Evolutionary conservation across 116 monocot species (phyloP), one percentile per base, ranked within the genome.

Genomic region (Papilionanthe hybrid): DNA sequence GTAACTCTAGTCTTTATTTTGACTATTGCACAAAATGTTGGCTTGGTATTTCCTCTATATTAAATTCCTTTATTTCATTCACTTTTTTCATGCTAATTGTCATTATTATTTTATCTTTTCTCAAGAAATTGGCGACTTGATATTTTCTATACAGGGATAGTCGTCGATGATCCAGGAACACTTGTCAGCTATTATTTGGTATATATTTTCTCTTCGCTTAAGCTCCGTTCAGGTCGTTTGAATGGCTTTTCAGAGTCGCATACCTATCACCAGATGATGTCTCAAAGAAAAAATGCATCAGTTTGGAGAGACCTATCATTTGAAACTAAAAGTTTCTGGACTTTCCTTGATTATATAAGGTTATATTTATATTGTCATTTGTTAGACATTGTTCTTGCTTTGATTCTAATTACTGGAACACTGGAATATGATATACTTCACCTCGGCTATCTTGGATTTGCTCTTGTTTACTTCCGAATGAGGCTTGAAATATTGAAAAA

Each of bases 321-420:
- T 86, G 98, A 98, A 83, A 98, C 94, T 78, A 98, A 93, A 86
- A 88, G 92, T 78, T 86, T 98, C 77, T 98, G 98, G 98, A 98
- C 98, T 45, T 87, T 93, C 82, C 77, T 98, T 79, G 98, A 98
- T 83, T 94, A 98, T 83, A 11, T 93, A 29, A 88, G 91, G 79
- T 85, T 98, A 42, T 94, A 94, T 65, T 78, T 68, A 20, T 98
- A 98, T 75, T 98, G 98, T 83, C 98, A 98, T 89, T 84, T 98
- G 57, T 66, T 98, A 19, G 98, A 98, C 88, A 91, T 94, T 79
- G 98, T 98, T 65, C 93, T 98, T 79, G 82, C 91, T 5, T 88
- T 98, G 71, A 90, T 98, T 84, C 73, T 94, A 71, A 90, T 98
- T 30, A 98, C 93, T 72, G 98, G 98, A 55, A 98, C 98, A 6